Base-by-base conservation (phyloP, 2,329 filamentous ascomycete species). In the Drechmeria coniospora region DNA sequence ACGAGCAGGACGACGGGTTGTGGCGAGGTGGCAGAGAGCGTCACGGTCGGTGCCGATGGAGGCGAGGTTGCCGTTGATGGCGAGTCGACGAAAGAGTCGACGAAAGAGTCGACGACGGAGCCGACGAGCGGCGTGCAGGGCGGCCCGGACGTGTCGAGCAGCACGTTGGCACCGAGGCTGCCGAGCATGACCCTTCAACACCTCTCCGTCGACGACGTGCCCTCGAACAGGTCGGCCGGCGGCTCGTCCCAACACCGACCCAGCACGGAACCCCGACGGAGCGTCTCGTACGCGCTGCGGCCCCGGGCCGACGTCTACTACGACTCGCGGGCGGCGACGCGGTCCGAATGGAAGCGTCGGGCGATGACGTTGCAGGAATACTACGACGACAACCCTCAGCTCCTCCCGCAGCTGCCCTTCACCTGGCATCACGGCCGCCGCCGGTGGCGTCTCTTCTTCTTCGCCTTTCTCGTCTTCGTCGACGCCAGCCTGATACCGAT, bases 401-500 rank as follows among this genome's bases (percentile, higher is more conserved):
- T 56, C 12, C 34, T 56, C n/a, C 53, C 53, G 0, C 53, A 56
- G 39, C 41, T 56, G 15, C 53, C 53, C 4, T 56, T 56, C 25
- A 54, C 53, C 2, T 56, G 53, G 53, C 52, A 54, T 25, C 53
- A 56, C 34, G 53, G 53, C 21, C 43, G 46, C 31, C 46, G 45
- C 24, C 51, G 53, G 13, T 56, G 43, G 48, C 58, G 57, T 29
- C 56, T 66, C 10, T 57, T 58, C 35, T 33, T 65, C 8, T 56
- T 65, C 30, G 52, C 52, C 21, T 56, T 68, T 30, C 43, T 66
- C 15, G 50, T 66, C 30, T 56, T 66, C 31, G 42, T 67, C 17
- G 53, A 56, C 21, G 53, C 50, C 16, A 54, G 50, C 7, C 48
- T 43, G 7, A 32, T 68, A 13, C 65, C 65, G 13, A 62, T 69